Percentiles rank a stretch among this genome's conserved stretches.
Conservation (phyloP, 495 filamentous ascomycete species). For the Hyaloscypha bicolor region DNA sequence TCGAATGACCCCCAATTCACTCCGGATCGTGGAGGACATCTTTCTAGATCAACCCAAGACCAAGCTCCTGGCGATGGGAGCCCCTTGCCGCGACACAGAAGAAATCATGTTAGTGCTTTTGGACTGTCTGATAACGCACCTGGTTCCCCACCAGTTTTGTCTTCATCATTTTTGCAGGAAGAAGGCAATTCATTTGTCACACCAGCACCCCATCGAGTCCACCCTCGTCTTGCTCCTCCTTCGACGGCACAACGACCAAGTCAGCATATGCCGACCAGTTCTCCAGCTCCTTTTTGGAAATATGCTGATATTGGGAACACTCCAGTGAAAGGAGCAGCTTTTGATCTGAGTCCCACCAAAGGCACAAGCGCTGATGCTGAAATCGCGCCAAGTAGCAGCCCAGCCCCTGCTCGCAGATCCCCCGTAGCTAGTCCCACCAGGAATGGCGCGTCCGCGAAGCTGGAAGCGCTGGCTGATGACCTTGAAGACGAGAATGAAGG, state of each 20-base stretch:
- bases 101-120: constrained; percentile 48
- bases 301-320: constrained; percentile 78
- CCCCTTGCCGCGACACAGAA: constrained; percentile 52
- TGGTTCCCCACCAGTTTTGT: constrained; percentile 70
- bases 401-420: constrained; percentile 28
- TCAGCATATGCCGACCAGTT: constrained; percentile 92
- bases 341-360: constrained; percentile 54
- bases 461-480: constrained; percentile 47
- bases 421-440: constrained; percentile 36
- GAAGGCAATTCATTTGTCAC: constrained; percentile 68
- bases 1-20: constrained; percentile 48
- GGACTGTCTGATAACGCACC: constrained; percentile 60
- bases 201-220: constrained; percentile 80
- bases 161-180: constrained; percentile 60
- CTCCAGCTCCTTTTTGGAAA: constrained; percentile 97
- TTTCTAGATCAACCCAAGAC: constrained; percentile 53
- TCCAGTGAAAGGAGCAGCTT: constrained; percentile 59
- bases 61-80: constrained; percentile 49
- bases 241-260: constrained; percentile 88
- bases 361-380: constrained; percentile 33
- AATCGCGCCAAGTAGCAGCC: constrained; percentile 63
- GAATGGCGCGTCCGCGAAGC: constrained; percentile 13
- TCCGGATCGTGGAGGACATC: constrained; percentile 59
- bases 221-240: constrained; percentile 82
- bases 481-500: constrained; percentile 52